These are phyloP conservation scores for Phialophora tarda DNA, from an alignment of 2,329 filamentous ascomycete species.

Conservation along the genomic window DNA sequence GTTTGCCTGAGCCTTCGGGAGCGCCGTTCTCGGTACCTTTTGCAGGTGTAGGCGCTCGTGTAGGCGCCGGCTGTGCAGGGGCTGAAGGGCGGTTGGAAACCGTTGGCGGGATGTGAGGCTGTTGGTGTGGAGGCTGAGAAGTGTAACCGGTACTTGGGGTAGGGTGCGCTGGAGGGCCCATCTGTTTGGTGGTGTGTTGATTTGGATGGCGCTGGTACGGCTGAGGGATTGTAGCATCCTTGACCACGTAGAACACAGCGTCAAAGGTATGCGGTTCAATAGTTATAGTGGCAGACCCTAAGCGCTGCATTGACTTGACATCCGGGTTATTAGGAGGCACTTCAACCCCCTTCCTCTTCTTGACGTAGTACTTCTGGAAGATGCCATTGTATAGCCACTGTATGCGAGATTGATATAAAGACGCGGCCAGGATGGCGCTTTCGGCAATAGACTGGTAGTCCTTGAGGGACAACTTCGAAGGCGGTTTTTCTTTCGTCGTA, in stretches of 20 bases:
- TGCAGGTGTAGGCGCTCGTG: neutral
- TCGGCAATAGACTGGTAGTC: slow-evolving; percentile 67
- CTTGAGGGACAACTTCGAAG: slow-evolving; percentile 52
- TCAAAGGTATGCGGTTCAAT: slow-evolving; percentile 69
- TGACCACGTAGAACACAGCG: slow-evolving; percentile 62
- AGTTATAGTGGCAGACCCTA: slow-evolving; percentile 64
- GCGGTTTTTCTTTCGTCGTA: slow-evolving; percentile 58
- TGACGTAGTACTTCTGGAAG: slow-evolving; percentile 63
- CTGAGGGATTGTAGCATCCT: slow-evolving; percentile 52
- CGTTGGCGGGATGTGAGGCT: slow-evolving; percentile 37
- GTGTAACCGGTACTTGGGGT: slow-evolving; percentile 43
- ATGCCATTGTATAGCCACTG: slow-evolving; percentile 62
- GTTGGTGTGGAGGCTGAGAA: slow-evolving; percentile 50
- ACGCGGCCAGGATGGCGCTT: slow-evolving; percentile 63
- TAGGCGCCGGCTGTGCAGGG: neutral
- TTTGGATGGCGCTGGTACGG: slow-evolving; percentile 35
- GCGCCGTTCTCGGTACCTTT: neutral
- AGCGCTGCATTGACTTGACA: slow-evolving; percentile 59
- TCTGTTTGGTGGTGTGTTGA: slow-evolving; percentile 33
- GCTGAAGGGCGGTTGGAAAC: slow-evolving; percentile 30
- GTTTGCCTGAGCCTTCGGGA: neutral
- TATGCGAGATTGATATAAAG: slow-evolving; percentile 64
- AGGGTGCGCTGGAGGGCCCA: slow-evolving; percentile 22
- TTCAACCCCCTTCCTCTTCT: slow-evolving; percentile 60
- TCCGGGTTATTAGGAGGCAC: slow-evolving; percentile 55